Percentiles rank a stretch among this genome's conserved stretches.
Conservation (phyloP, 176 grass and related monocot genomes). For the Raddia guianensis region DNA sequence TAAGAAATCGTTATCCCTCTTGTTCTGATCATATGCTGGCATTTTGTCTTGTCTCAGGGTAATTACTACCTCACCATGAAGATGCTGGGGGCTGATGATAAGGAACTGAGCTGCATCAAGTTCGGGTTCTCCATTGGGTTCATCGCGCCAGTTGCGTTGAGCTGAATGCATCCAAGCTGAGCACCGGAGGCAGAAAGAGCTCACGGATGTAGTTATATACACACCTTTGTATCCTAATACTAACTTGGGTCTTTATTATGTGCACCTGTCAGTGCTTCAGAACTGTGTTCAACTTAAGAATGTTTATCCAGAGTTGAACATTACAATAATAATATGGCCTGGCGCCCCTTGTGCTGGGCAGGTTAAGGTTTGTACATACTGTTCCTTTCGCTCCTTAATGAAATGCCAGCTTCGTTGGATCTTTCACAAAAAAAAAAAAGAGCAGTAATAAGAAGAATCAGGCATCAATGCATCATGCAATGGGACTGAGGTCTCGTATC, state of each 20-base stretch:
- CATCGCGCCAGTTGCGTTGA: background rate
- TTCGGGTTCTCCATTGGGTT: slow-evolving; percentile 74
- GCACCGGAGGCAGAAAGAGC: background rate
- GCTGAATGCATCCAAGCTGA: slow-evolving; percentile 20
- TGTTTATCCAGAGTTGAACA: slow-evolving; percentile 50
- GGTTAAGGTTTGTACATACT: too few relatives aligned
- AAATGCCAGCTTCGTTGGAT: too few relatives aligned
- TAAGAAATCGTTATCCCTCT: too few relatives aligned
- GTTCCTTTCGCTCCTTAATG: too few relatives aligned
- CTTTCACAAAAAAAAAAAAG: too few relatives aligned
- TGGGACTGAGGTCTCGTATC: too few relatives aligned
- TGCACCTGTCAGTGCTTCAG: background rate
- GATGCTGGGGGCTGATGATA: slow-evolving; percentile 40
- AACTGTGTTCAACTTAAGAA: slow-evolving; percentile 35
- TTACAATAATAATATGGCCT: slow-evolving; percentile 14
- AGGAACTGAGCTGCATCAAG: slow-evolving; percentile 72
- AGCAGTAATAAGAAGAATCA: too few relatives aligned
- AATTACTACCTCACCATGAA: slow-evolving; percentile 82
- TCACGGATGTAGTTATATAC: slow-evolving; percentile 9
- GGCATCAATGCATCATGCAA: too few relatives aligned
- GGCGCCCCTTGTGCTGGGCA: too few relatives aligned
- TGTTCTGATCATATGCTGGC: background rate
- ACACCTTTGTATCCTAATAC: slow-evolving; percentile 14
- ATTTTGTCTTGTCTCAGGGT: slow-evolving; percentile 45
- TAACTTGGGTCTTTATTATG: background rate